A percentile compares a stretch with the other conserved stretches of the same genome.
These are phyloP conservation scores for Penicillium sp. DNA, from an alignment of 2,329 filamentous ascomycete species.

Conservation along the genomic window DNA sequence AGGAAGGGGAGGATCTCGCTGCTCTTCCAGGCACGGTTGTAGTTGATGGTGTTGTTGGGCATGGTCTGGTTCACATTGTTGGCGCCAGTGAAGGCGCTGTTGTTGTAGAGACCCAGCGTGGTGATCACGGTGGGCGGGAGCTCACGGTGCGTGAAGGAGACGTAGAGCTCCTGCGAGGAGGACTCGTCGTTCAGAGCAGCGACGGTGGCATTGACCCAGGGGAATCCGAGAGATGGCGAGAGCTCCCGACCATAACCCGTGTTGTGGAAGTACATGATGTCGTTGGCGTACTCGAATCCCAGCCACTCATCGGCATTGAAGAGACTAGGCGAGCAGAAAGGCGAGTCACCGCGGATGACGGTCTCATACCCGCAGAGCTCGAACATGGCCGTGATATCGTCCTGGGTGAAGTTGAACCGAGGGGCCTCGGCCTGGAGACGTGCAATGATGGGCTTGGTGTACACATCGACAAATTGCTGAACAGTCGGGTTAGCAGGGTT, in stretches of 20 bases:
- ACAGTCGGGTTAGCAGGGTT: neutral
- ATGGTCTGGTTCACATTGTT: slow-evolving; percentile 58
- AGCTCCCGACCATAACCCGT: slow-evolving; percentile 57
- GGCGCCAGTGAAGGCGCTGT: slow-evolving; percentile 51
- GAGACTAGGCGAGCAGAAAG: slow-evolving; percentile 55
- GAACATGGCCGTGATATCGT: slow-evolving; percentile 61
- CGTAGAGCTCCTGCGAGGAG: slow-evolving; percentile 53
- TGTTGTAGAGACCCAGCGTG: slow-evolving; percentile 65
- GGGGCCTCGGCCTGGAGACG: slow-evolving; percentile 50
- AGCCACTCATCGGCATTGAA: slow-evolving; percentile 60
- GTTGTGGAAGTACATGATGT: slow-evolving; percentile 61
- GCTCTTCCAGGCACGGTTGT: slow-evolving; percentile 57
- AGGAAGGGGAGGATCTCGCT: slow-evolving; percentile 60
- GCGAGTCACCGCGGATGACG: slow-evolving; percentile 56
- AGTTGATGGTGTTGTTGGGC: slow-evolving; percentile 58
- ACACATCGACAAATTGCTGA: slow-evolving; percentile 29
- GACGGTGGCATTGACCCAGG: slow-evolving; percentile 61
- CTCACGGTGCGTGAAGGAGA: slow-evolving; percentile 65
- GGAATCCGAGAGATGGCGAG: slow-evolving; percentile 55
- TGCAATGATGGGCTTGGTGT: slow-evolving; percentile 56
- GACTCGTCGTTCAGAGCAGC: slow-evolving; percentile 42
- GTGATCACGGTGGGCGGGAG: slow-evolving; percentile 61
- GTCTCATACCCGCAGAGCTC: slow-evolving; percentile 61
- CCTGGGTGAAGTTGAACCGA: slow-evolving; percentile 57
- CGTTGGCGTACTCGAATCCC: slow-evolving; percentile 60